Evolutionary conservation across 306 rosid species (phyloP).

Genomic region (Myrica gale): DNA sequence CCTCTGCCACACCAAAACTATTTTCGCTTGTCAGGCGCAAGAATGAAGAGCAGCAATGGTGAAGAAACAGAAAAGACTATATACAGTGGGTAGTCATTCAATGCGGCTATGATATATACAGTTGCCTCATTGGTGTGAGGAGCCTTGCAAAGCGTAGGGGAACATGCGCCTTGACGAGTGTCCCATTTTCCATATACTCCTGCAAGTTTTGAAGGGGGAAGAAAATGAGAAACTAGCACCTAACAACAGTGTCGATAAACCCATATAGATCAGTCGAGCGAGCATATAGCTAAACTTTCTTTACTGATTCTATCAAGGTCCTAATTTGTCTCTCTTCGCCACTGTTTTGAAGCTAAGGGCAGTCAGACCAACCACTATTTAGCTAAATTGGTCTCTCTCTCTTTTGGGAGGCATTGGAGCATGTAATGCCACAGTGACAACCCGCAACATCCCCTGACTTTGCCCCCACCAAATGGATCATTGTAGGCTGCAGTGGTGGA

Average conservation of each 20-base stretch:
- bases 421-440: not conserved
- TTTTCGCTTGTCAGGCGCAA: not conserved
- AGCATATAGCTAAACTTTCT: not conserved
- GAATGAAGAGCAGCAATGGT: not conserved
- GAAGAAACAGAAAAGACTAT: constrained; percentile 11
- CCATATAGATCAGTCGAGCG: no score
- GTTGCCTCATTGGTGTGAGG: constrained; percentile 89
- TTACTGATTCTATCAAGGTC: not conserved
- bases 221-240: constrained; percentile 18
- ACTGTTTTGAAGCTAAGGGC: not conserved
- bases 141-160: constrained; percentile 94
- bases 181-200: constrained; percentile 88
- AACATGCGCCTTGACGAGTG: constrained; percentile 80
- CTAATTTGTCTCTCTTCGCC: not conserved
- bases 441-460: not conserved
- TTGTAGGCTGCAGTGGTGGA: not conserved
- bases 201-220: constrained; percentile 25
- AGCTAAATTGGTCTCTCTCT: not conserved
- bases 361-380: no score
- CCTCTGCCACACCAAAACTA: not conserved
- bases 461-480: not conserved
- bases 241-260: constrained; percentile 6
- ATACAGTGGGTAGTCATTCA: not conserved
- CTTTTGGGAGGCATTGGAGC: not conserved
- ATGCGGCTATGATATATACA: constrained; percentile 49